phyloP scores from a whole-genome alignment of 2,329 filamentous ascomycete genomes.

The Diaporthe vexans region DNA sequence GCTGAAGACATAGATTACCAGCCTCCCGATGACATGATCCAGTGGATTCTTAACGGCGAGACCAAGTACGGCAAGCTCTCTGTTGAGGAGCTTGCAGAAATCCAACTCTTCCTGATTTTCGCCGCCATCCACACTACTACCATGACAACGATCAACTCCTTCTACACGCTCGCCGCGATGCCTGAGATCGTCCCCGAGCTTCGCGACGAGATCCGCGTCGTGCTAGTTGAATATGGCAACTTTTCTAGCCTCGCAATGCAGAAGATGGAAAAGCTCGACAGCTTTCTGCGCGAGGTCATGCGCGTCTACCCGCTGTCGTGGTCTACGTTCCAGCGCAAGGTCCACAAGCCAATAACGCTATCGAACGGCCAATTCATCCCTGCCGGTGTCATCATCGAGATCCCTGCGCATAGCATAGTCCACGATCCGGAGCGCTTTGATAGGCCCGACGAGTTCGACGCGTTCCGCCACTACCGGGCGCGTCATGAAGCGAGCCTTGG shows the following conservation, averaged over 20 bases:
- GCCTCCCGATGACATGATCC: conserved; percentile 61
- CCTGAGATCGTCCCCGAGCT: conserved; percentile 65
- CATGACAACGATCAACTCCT: conserved; percentile 59
- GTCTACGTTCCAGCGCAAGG: conserved; percentile 65
- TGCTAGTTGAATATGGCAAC: conserved; percentile 51
- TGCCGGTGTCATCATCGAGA: conserved; percentile 58
- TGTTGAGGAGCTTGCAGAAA: conserved; percentile 55
- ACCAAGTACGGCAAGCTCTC: conserved; percentile 50
- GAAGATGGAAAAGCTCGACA: conserved; percentile 52
- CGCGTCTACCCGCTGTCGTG: conserved; percentile 45
- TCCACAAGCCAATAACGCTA: conserved; percentile 63
- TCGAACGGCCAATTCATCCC: conserved; percentile 67
- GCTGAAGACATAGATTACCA: conserved; percentile 43
- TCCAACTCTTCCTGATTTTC: conserved; percentile 60
- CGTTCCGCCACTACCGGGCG: conserved; percentile 55
- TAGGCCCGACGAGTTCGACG: conserved; percentile 55
- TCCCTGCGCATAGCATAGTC: conserved; percentile 54
- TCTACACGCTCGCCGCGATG: conserved; percentile 66
- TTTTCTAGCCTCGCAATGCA: conserved; percentile 48
- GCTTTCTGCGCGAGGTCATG: conserved; percentile 51
- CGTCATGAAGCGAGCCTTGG: conserved; percentile 44
- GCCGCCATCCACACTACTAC: conserved; percentile 68
- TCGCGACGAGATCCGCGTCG: conserved; percentile 63
- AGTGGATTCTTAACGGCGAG: conserved; percentile 59
- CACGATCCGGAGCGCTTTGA: conserved; percentile 55